phyloP scores from a whole-genome alignment of 352 stramenopile genomes.

The Phytophthora idaei region DNA sequence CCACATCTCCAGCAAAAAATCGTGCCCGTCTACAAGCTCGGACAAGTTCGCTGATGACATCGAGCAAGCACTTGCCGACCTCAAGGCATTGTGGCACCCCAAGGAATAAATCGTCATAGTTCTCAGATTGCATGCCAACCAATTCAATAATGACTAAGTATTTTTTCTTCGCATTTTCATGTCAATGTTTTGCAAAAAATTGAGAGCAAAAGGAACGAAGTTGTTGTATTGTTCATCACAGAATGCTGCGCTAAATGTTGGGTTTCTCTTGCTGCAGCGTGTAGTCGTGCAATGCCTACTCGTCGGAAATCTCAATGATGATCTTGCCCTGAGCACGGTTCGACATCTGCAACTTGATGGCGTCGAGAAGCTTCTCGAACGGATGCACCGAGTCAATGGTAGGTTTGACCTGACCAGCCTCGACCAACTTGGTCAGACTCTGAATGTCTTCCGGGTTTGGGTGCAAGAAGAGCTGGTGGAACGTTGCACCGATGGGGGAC shows the following conservation, averaged over 20 bases:
- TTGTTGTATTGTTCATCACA: neutral
- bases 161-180: neutral
- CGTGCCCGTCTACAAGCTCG: conserved; percentile 72
- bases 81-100: conserved; percentile 67
- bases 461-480: conserved; percentile 19
- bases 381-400: conserved; percentile 50
- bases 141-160: conserved; percentile 14
- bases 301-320: conserved; percentile 48
- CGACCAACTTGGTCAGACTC: conserved; percentile 31
- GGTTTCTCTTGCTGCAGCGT: neutral
- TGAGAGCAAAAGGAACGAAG: no score
- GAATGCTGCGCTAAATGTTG: neutral
- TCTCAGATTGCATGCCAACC: neutral
- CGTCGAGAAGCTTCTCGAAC: conserved; percentile 55
- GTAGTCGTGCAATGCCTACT: conserved; percentile 6
- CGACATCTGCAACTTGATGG: conserved; percentile 51
- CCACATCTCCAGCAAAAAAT: conserved; percentile 91
- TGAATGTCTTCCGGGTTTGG: conserved; percentile 16
- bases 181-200: no score
- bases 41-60: conserved; percentile 83
- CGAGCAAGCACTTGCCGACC: conserved; percentile 80
- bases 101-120: conserved; percentile 28
- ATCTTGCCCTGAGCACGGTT: conserved; percentile 65
- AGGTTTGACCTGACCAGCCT: conserved; percentile 35
- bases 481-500: conserved; percentile 27